Evolutionary conservation across 2,329 filamentous ascomycete genomes (phyloP), one percentile per base, ranked within the genome.

Genomic region (Exophiala oligosperma): DNA sequence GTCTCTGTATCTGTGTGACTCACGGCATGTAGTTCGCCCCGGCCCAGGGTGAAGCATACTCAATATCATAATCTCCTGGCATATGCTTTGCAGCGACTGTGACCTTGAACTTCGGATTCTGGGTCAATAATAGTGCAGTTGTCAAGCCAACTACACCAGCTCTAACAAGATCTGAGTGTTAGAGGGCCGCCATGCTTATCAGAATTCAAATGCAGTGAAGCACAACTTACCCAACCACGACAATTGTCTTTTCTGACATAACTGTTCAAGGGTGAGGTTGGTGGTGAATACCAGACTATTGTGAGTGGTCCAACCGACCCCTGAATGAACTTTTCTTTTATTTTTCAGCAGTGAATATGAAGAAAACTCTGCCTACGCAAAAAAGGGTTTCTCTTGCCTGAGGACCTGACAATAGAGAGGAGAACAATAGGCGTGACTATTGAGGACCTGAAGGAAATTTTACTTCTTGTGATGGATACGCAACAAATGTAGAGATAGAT

Each of bases 21-120:
- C 59, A 87, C 84, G 87, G 89, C 60, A 87, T 71, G 66, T 84
- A 84, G 69, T 92, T 91, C 54, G 89, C 90, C 11, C 90, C 90
- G 1, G 90, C 90, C 87, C 89, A 92, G 0, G 89, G 90, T 6
- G 88, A 92, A 0, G 90, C 86, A 72, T 94, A 95, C 77, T 92
- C 87, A 66, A 91, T 86, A 64, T 91, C 87, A 48, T 62, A 64
- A 76, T 95, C 91, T 46, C 91, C 91, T 0, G 91, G 91, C 86
- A 94, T 91, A 70, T 93, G 88, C 69, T 91, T 92, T 3, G 89
- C 87, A 40, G 90, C 77, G 26, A 92, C 76, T 0, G 87, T 90
- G 62, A 92, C 74, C 32, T 76, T 75, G 64, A 83, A 78, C 8
- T 71, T 67, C 11, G 73, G 70, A 62, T 81, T 77, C 57, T 75